Evolutionary conservation across 192 early-diverging fungal genomes (phyloP), one percentile per base, ranked within the genome.

Genomic region (Chytriomyces sp.): DNA sequence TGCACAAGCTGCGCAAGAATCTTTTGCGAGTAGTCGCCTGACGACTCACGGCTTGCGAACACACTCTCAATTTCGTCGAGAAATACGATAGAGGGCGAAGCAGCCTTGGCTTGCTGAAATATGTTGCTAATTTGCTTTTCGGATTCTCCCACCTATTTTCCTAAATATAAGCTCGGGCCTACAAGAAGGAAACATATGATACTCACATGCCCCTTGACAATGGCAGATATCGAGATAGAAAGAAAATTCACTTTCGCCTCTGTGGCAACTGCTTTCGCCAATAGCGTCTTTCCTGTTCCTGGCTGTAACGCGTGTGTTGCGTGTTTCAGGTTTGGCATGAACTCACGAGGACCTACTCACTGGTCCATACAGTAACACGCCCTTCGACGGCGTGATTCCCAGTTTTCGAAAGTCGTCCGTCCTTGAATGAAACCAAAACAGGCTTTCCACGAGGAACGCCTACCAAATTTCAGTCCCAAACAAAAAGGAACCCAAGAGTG

Each of bases 51-150:
- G 8, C 72, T 75, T 30, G 90, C 86, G 80, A 96, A 96, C 32
- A 98, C 78, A 2, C 93, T 89, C 60, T 98, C 96, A 52, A 98
- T 82, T 74, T 98, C 95, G 76, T 98, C 96, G 25, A 98, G 82
- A 80, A 98, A 98, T 14, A 98, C 76, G 34, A 98, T 90, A 65
- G 86, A 90, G 0, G 96, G 95, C 17, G 83, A 85, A 33, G 81
- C 81, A 55, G 85, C 83, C 31, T 78, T 81, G 2, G 95, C 96
- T 0, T 79, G 86, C 49, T 82, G 77, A 75, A 98, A 98, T 5
- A 91, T 73, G 0, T 79, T 77, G 0, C 88, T 83, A 17, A 96
- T 88, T 4, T 94, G 91, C 78, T 98, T 98, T 78, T 96, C 96
- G 0, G 94, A 96, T 76, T 95, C 95, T 8, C 95, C 95, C 2